Evolutionary conservation across 2,329 filamentous ascomycete species (phyloP).

Genomic region (Monilinia fructicola): DNA sequence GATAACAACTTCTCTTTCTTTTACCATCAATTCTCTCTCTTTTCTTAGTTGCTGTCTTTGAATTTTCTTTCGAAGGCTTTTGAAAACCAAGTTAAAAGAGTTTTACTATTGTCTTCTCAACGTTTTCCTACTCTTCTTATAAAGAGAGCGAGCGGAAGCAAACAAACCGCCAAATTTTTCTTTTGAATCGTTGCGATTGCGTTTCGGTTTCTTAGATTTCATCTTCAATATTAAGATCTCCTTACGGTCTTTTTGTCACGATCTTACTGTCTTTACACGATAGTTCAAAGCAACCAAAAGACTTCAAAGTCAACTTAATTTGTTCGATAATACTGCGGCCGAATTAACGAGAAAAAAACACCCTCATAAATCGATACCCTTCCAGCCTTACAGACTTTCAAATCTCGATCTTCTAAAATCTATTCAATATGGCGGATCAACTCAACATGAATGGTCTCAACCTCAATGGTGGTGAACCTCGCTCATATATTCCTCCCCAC

Average conservation of each 20-base stretch:
- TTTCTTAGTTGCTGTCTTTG: slow-evolving; percentile 32
- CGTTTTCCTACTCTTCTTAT: slow-evolving; percentile 22
- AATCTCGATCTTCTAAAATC: slow-evolving; percentile 7
- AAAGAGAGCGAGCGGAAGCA: slow-evolving; percentile 24
- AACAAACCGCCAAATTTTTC: slow-evolving; percentile 30
- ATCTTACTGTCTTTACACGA: slow-evolving; percentile 35
- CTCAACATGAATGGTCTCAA: slow-evolving; percentile 77
- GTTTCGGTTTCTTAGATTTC: slow-evolving; percentile 38
- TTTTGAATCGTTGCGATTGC: slow-evolving; percentile 37
- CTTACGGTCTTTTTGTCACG: slow-evolving; percentile 24
- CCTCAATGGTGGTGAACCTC: slow-evolving; percentile 56
- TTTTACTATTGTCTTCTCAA: slow-evolving; percentile 20
- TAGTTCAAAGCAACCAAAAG: slow-evolving; percentile 27
- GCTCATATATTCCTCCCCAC: slow-evolving; percentile 84
- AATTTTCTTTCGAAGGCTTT: slow-evolving; percentile 48
- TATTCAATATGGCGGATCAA: slow-evolving; percentile 72
- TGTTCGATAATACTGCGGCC: slow-evolving; percentile 25
- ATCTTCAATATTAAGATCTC: slow-evolving; percentile 27
- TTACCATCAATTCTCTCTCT: slow-evolving; percentile 31
- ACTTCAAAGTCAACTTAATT: slow-evolving; percentile 17
- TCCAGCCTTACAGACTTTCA: slow-evolving; percentile 26
- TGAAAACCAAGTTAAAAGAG: slow-evolving; percentile 8
- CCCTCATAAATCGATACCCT: slow-evolving; percentile 9
- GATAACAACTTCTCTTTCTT: slow-evolving; percentile 31
- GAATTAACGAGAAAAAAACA: slow-evolving; percentile 17